Conservation (phyloP, 2,329 filamentous ascomycete genomes). For the Colletotrichum tabaci region DNA sequence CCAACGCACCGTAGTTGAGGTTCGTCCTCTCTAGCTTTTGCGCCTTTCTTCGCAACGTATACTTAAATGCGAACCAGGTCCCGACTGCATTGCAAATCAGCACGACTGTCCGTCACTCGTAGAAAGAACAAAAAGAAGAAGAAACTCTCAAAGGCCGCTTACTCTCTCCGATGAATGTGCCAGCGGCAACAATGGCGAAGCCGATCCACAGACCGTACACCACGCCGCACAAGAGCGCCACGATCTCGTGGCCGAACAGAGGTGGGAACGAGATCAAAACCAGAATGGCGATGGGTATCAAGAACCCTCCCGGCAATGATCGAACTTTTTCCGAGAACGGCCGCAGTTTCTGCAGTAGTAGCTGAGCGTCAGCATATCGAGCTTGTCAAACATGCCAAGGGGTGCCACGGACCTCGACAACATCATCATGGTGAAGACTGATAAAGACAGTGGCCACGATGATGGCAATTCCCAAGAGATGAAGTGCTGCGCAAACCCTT, state of each 20-base stretch:
- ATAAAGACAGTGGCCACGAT: conserved; percentile 51
- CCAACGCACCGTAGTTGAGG: conserved; percentile 57
- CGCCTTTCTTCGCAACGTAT: conserved; percentile 53
- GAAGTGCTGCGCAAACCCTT: conserved; percentile 38
- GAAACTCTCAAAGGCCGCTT: not conserved
- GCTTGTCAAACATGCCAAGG: not conserved
- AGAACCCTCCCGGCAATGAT: conserved; percentile 55
- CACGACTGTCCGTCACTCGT: too few relatives aligned
- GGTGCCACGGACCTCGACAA: conserved; percentile 49
- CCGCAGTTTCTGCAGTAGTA: conserved; percentile 45
- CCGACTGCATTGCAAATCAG: conserved; percentile 44
- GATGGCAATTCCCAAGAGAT: conserved; percentile 50
- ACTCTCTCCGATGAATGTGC: conserved; percentile 57
- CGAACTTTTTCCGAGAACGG: conserved; percentile 56
- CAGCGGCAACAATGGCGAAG: conserved; percentile 57
- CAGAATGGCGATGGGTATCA: conserved; percentile 57
- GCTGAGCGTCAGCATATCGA: not conserved
- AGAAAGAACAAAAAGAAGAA: too few relatives aligned
- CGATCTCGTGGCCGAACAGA: conserved; percentile 58
- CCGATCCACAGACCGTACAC: conserved; percentile 59
- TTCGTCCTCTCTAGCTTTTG: conserved; percentile 57
- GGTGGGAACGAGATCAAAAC: conserved; percentile 59
- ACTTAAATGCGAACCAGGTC: conserved; percentile 59
- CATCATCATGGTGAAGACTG: conserved; percentile 55
- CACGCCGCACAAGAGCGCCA: conserved; percentile 58